Percentiles rank a stretch among this genome's conserved stretches.
These are phyloP conservation scores for Saprolegnia diclina DNA, from an alignment of 352 stramenopile species.

Conservation along the genomic window DNA sequence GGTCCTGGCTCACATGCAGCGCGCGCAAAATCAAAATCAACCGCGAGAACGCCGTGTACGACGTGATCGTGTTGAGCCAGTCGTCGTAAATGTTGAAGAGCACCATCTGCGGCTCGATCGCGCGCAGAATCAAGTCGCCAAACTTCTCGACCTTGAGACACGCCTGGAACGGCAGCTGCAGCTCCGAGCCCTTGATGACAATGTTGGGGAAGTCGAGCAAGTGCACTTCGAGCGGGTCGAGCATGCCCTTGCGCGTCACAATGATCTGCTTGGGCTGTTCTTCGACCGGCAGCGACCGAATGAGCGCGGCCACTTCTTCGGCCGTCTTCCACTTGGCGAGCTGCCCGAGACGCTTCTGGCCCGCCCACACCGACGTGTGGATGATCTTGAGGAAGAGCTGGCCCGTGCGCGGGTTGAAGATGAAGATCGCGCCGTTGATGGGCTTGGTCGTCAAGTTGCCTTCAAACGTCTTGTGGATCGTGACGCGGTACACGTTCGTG, in stretches of 20 bases:
- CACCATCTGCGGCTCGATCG: conserved; percentile 99
- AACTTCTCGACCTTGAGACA: conserved; percentile 99
- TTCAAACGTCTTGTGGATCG: conserved; percentile 99
- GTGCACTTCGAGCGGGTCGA: conserved; percentile 99
- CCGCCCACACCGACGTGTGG: conserved; percentile 99
- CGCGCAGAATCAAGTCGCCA: conserved; percentile 98
- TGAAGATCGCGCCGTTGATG: conserved; percentile 99
- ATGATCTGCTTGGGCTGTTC: conserved; percentile 99
- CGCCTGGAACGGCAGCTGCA: conserved; percentile 99
- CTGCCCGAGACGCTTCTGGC: conserved; percentile 98
- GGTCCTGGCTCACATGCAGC: conserved; percentile 95
- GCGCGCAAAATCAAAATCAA: conserved; percentile 99
- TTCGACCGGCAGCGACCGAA: conserved; percentile 98
- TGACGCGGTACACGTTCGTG: conserved; percentile 98
- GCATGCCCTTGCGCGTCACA: conserved; percentile 99
- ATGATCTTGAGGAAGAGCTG: conserved; percentile 99
- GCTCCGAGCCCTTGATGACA: conserved; percentile 98
- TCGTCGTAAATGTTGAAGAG: conserved; percentile 99
- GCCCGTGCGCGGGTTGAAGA: conserved; percentile 99
- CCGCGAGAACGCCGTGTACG: conserved; percentile 99
- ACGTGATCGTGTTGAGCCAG: conserved; percentile 99
- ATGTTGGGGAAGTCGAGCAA: conserved; percentile 99
- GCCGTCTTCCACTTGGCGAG: conserved; percentile 99
- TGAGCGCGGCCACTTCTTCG: conserved; percentile 99
- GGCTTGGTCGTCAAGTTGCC: conserved; percentile 99